Percentiles rank a stretch among this genome's conserved stretches.
phyloP scores from a whole-genome alignment of 2,329 filamentous ascomycete genomes.

The Hymenoscyphus linearis region DNA sequence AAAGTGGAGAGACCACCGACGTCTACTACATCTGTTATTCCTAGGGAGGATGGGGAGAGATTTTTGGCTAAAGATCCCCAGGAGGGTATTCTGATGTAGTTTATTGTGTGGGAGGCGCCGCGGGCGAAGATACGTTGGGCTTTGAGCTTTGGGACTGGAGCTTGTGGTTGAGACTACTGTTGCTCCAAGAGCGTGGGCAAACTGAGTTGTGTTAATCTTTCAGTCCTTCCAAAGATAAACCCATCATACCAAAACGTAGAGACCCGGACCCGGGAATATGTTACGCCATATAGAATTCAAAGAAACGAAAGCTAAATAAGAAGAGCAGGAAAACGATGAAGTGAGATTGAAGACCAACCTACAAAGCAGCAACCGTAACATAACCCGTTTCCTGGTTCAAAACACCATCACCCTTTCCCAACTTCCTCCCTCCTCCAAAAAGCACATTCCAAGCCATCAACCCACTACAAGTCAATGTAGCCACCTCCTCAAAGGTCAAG shows the following conservation, averaged over 20 bases:
- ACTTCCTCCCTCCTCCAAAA: constrained; percentile 40
- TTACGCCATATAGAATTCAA: no score
- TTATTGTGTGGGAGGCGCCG: constrained; percentile 40
- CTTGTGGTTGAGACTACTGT: constrained; percentile 39
- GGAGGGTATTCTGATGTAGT: constrained; percentile 36
- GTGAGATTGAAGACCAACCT: background rate
- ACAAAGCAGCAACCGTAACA: constrained; percentile 35
- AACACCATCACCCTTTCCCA: constrained; percentile 34
- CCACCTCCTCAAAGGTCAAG: constrained; percentile 41
- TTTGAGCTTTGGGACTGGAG: constrained; percentile 35
- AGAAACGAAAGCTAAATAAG: background rate
- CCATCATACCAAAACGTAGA: no score
- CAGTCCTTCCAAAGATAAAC: background rate
- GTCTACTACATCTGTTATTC: constrained; percentile 37
- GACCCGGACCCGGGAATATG: no score
- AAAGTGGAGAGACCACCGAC: constrained; percentile 37
- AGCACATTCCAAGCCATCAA: constrained; percentile 55
- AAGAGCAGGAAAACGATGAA: background rate
- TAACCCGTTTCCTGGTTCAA: constrained; percentile 41
- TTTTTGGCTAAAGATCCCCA: constrained; percentile 37
- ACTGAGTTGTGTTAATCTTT: constrained; percentile 20
- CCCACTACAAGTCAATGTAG: constrained; percentile 47
- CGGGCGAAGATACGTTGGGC: constrained; percentile 34
- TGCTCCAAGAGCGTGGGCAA: constrained; percentile 38
- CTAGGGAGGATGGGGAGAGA: constrained; percentile 25